These are phyloP conservation scores for Articulospora tetracladia DNA, from an alignment of 495 filamentous ascomycete genomes.

Conservation along the genomic window DNA sequence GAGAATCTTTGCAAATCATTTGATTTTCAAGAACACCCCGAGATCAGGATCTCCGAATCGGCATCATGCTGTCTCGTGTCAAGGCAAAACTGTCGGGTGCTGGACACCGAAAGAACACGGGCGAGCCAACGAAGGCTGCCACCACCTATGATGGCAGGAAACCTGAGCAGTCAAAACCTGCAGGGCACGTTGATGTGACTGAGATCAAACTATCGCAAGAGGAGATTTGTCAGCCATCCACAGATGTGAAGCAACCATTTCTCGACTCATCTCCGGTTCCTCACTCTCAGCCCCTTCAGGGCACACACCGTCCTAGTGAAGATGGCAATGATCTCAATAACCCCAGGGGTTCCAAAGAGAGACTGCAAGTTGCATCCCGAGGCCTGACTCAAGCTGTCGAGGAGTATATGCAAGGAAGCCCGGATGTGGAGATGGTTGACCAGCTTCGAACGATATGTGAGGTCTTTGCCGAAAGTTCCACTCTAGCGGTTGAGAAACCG, in stretches of 20 bases:
- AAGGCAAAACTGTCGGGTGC: slow-evolving; percentile 5
- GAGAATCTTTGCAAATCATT: neutral
- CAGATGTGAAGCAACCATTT: neutral
- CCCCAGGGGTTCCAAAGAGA: neutral
- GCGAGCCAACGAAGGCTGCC: neutral
- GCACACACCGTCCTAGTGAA: neutral
- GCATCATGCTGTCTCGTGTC: neutral
- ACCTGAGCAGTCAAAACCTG: neutral
- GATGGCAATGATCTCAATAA: neutral
- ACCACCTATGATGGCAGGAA: neutral
- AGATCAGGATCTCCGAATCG: neutral
- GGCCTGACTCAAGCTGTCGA: neutral
- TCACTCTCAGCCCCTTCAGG: neutral
- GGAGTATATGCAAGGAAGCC: neutral
- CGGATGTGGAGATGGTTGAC: neutral
- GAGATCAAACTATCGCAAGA: neutral
- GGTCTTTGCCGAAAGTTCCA: neutral
- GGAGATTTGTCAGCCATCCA: neutral
- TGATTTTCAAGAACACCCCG: neutral
- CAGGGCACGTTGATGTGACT: neutral
- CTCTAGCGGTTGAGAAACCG: neutral
- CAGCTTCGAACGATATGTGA: neutral
- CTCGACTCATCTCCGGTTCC: neutral
- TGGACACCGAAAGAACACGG: slow-evolving; percentile 1
- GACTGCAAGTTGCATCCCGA: neutral